Evolutionary conservation across 2,329 filamentous ascomycete genomes (phyloP).

Genomic region (Colletotrichum truncatum): DNA sequence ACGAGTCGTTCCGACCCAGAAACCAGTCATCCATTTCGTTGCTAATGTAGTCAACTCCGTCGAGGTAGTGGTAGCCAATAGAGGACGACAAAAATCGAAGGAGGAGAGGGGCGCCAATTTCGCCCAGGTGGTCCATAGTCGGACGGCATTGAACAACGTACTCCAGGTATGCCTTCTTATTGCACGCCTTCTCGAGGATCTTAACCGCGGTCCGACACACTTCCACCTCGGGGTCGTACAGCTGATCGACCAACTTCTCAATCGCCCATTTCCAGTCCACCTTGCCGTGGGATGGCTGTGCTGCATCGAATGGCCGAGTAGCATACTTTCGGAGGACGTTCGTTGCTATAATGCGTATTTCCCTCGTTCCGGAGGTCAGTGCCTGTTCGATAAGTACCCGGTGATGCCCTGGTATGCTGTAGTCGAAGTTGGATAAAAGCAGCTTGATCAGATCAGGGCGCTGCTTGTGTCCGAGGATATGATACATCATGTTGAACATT

Average conservation of each 20-base stretch:
- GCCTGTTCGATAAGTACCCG: conserved; percentile 94
- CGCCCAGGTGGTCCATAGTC: conserved; percentile 92
- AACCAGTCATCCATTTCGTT: conserved; percentile 99
- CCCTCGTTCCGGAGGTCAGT: conserved; percentile 88
- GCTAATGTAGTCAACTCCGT: conserved; percentile 97
- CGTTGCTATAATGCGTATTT: conserved; percentile 90
- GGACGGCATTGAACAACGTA: conserved; percentile 97
- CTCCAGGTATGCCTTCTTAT: conserved; percentile 88
- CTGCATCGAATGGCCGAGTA: conserved; percentile 55
- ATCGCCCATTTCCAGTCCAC: conserved; percentile 93
- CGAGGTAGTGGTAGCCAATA: conserved; percentile 96
- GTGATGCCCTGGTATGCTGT: conserved; percentile 86
- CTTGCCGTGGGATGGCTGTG: conserved; percentile 42
- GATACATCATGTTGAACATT: conserved; percentile 99
- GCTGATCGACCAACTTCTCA: conserved; percentile 93
- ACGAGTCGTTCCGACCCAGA: conserved; percentile 94
- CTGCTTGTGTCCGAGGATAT: conserved; percentile 91
- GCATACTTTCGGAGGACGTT: conserved; percentile 89
- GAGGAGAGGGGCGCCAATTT: conserved; percentile 93
- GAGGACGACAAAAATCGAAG: conserved; percentile 94
- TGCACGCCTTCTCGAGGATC: conserved; percentile 96
- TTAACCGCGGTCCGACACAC: conserved; percentile 97
- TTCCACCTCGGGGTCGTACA: conserved; percentile 97
- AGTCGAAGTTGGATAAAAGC: conserved; percentile 91
- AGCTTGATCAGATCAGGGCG: conserved; percentile 91